Base-by-base conservation (phyloP, 164 flowering plant species). In the Liquidambar formosana region DNA sequence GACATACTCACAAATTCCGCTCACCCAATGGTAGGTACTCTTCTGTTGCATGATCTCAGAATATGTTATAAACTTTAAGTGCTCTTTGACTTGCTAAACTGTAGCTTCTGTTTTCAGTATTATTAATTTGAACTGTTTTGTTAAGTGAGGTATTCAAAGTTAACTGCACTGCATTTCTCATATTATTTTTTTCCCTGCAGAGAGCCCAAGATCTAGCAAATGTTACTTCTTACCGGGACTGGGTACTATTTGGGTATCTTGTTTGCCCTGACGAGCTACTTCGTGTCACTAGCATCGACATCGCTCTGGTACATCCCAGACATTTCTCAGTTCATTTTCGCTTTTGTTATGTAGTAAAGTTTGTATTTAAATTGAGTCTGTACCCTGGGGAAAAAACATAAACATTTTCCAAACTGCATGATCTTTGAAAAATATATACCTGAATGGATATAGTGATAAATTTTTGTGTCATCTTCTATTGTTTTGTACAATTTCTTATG, bases 1-100 rank as follows among this genome's bases (percentile, higher is more conserved):
- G 99, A 96, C 70, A 96, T 96, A 77, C 97, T 96, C 10, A 96
- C 99, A 60, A 96, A 96, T 82, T 90, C 98, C 73, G 99, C 99
- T 74, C 99, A 96, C 66, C 99, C 99, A 13, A 89, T 95, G 98
- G 99, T 90, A 83, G 45, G 63, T 61, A 21, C 38, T 46, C 25
- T 61, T 28, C 57, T 60, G 6, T 65, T 64, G 53, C 57, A 16
- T 60, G 53, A 23, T 62, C 10, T 64, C 6, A 8, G 48, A 2
- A 45, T 28, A 12, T 44, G 16, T 64, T 18, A 28, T 49, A 58
- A 19, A 4, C 45, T 26, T 49, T 9, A 4, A 3, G 0, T 57
- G 59, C 14, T 27, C 27, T 67, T n/a, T 48, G 22, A 25, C 6
- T 23, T 33, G 12, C 63, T 21, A 10, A n/a, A 19, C n/a, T 25